Base-by-base conservation (phyloP, 2,329 filamentous ascomycete genomes). In the Pleomassaria siparia region DNA sequence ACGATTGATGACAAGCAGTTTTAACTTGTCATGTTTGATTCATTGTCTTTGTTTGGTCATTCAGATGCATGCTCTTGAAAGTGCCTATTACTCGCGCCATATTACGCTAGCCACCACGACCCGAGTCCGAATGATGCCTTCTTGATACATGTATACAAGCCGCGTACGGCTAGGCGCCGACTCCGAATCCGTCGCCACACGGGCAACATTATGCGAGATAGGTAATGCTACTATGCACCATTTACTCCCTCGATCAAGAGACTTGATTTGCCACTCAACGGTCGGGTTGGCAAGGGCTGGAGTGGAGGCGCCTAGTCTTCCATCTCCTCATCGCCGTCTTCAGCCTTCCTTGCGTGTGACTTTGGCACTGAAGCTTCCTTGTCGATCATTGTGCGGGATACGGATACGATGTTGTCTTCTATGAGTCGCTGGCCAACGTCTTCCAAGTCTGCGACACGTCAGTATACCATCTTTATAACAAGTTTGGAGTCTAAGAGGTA, bases 351-450 rank as follows among this genome's bases (percentile, higher is more conserved):
- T 11, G 50, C 43, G 37, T 59, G 66, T 4, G 62, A 51, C 49
- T 71, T 71, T 83, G 92, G 89, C 73, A 95, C 89, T 4, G 91
- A 94, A 3, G 94, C 94, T 73, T 99, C 94, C 77, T 97, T 97
- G 77, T 97, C 94, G 65, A 99, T 97, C 92, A 99, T 96, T 74
- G 97, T 94, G 71, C 92, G 82, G 56, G 91, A 95, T n/a, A 99
- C 91, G 3, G 91, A 89, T 11, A 99, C 94, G 56, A 99, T 99
- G 75, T 99, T 99, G 81, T 99, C 94, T 76, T 99, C 95, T 64
- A 99, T 97, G 56, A 97, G 82, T 71, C 95, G 86, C 74, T 96
- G 91, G 46, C 94, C 94, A 39, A 99, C 89, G 62, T 96, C 91
- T 74, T 96, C 91, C 68, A 99, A 82, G 72, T 99, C 80, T 83